These are phyloP conservation scores for Phytophthora syringae DNA, from an alignment of 352 stramenopile species.

Conservation along the genomic window DNA sequence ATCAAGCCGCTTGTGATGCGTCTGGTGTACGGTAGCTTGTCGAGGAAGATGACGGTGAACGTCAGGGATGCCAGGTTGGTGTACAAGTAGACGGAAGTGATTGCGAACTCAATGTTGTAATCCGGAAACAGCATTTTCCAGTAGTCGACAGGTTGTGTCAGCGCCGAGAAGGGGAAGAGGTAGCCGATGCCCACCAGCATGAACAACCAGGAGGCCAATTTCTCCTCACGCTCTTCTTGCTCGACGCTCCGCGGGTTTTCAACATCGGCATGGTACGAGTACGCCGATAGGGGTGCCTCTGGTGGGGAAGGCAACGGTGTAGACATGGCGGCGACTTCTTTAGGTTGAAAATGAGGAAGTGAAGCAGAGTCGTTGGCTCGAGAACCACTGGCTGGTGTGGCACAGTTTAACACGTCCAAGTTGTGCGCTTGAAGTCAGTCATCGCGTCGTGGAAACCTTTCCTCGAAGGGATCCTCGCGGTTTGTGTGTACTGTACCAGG, in stretches of 20 bases:
- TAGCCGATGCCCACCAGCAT: conserved; percentile 76
- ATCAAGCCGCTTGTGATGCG: conserved; percentile 80
- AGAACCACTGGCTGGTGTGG: conserved; percentile 12
- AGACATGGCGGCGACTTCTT: conserved; percentile 41
- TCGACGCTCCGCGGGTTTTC: conserved; percentile 10
- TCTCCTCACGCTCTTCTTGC: conserved; percentile 50
- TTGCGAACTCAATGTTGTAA: conserved; percentile 88
- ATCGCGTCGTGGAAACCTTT: not conserved
- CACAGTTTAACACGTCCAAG: conserved; percentile 16
- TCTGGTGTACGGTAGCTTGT: conserved; percentile 63
- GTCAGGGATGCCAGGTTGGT: conserved; percentile 70
- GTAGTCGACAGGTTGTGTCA: conserved; percentile 89
- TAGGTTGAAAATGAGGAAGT: conserved; percentile 15
- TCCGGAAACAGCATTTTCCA: conserved; percentile 86
- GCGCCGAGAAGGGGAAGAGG: conserved; percentile 85
- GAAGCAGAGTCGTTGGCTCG: not conserved
- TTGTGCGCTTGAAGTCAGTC: conserved; percentile 24
- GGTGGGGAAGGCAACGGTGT: conserved; percentile 48
- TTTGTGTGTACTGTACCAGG: no score
- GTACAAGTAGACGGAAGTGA: conserved; percentile 88
- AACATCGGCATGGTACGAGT: conserved; percentile 34
- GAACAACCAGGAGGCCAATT: conserved; percentile 63
- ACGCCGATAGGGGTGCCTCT: conserved; percentile 28
- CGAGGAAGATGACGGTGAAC: conserved; percentile 62
- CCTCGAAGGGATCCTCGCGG: no score